These are phyloP conservation scores for Puccinellia tenuiflora DNA, from an alignment of 176 grass and related monocot genomes.

Conservation along the genomic window DNA sequence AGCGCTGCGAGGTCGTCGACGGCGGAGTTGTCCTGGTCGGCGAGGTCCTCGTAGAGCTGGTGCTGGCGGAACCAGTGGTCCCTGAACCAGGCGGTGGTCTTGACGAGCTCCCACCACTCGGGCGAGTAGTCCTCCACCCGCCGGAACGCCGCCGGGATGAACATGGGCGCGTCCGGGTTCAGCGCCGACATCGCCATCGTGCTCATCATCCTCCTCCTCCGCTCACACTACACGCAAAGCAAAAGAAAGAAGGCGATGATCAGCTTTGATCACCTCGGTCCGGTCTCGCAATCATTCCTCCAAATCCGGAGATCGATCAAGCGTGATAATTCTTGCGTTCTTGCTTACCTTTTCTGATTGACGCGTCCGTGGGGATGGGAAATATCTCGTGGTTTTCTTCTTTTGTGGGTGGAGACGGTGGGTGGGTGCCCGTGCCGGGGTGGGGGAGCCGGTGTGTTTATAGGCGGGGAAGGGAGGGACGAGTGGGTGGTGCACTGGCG, in stretches of 20 bases:
- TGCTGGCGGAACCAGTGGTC: slow-evolving; percentile 88
- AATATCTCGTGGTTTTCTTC: neutral
- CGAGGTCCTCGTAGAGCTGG: slow-evolving; percentile 66
- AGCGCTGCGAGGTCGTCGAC: slow-evolving; percentile 49
- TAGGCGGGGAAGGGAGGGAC: neutral
- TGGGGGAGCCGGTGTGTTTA: neutral
- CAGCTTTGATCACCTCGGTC: neutral
- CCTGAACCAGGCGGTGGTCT: slow-evolving; percentile 90
- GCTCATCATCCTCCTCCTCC: slow-evolving; percentile 8
- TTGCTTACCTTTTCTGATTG: neutral
- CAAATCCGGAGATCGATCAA: neutral
- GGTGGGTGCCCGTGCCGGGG: neutral
- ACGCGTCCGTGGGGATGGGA: neutral
- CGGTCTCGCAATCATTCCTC: neutral
- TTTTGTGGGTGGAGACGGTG: neutral
- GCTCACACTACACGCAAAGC: neutral
- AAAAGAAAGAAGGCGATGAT: neutral
- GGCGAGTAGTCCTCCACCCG: slow-evolving; percentile 94
- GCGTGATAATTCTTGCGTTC: neutral
- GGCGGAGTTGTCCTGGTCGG: neutral
- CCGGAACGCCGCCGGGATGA: slow-evolving; percentile 78
- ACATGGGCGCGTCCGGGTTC: slow-evolving; percentile 89
- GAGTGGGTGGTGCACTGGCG: neutral
- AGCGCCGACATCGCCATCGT: slow-evolving; percentile 53
- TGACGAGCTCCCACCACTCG: slow-evolving; percentile 90